Percentiles rank a stretch among this genome's conserved stretches.
These are phyloP conservation scores for Penicillium robsamsonii DNA, from an alignment of 495 filamentous ascomycete genomes.

Conservation along the genomic window DNA sequence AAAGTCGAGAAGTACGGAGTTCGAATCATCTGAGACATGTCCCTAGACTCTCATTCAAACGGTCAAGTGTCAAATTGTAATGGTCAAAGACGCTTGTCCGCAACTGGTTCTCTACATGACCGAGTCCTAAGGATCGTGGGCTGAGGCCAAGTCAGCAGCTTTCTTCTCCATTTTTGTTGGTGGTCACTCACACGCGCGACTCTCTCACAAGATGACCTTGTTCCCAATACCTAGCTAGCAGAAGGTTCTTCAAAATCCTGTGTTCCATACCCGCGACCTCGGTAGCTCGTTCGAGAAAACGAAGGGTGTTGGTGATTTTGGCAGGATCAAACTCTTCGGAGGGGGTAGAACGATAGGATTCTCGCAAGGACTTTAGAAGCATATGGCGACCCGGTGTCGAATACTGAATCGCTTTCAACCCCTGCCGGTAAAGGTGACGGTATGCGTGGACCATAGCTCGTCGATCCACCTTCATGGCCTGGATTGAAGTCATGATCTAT, in stretches of 20 bases:
- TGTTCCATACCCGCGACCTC: conserved; percentile 71
- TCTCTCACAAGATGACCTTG: conserved; percentile 38
- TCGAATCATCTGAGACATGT: conserved; percentile 59
- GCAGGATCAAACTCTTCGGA: conserved; percentile 53
- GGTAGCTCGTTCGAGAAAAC: conserved; percentile 72
- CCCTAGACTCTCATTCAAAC: conserved; percentile 70
- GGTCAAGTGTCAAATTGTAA: conserved; percentile 64
- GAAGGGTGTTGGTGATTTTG: conserved; percentile 68
- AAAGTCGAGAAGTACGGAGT: conserved; percentile 7
- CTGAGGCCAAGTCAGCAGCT: conserved; percentile 31
- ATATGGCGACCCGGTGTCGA: conserved; percentile 71
- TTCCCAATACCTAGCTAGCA: conserved; percentile 60
- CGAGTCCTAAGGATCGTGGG: conserved; percentile 30
- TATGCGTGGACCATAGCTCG: conserved; percentile 68
- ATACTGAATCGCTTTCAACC: conserved; percentile 76
- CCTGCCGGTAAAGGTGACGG: conserved; percentile 69
- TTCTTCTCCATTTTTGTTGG: not conserved
- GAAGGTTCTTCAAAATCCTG: conserved; percentile 70
- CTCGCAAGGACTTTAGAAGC: conserved; percentile 61
- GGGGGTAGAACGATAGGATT: conserved; percentile 62
- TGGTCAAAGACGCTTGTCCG: conserved; percentile 49
- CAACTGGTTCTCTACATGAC: conserved; percentile 27
- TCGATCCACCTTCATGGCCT: conserved; percentile 17
- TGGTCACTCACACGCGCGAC: conserved; percentile 35
- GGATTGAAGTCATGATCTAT: conserved; percentile 13